Evolutionary conservation across 2,329 filamentous ascomycete genomes (phyloP).

Genomic region (Pseudogymnoascus sp.): DNA sequence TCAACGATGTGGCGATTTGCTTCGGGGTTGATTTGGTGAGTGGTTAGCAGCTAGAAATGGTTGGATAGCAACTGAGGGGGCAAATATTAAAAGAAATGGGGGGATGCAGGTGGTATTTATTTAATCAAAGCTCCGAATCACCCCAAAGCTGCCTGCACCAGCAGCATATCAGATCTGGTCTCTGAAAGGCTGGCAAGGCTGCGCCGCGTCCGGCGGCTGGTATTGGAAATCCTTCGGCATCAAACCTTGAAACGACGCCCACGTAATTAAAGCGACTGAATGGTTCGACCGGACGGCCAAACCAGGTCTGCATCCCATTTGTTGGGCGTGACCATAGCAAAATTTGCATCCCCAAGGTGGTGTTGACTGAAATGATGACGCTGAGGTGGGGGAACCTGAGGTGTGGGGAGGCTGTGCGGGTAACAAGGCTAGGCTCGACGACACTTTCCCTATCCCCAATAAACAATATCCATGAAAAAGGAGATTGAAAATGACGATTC

Average conservation of each 20-base stretch:
- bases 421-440: neutral
- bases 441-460: neutral
- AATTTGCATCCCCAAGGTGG: neutral
- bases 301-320: neutral
- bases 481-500: neutral
- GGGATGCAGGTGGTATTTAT: neutral
- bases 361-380: neutral
- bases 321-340: neutral
- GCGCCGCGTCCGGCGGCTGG: too few species aligned
- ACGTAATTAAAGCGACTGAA: neutral
- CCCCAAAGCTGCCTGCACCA: neutral
- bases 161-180: neutral
- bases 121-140: neutral
- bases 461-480: neutral
- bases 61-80: neutral
- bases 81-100: neutral
- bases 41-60: neutral
- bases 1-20: neutral
- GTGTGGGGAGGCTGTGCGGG: neutral
- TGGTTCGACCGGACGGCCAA: neutral
- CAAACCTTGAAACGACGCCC: constrained; percentile 4
- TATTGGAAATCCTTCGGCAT: neutral
- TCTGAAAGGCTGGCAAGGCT: neutral
- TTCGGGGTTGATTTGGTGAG: neutral
- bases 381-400: neutral